phyloP scores from a whole-genome alignment of 1,284 basidiomycete genomes.

The Phaffia rhodozyma region DNA sequence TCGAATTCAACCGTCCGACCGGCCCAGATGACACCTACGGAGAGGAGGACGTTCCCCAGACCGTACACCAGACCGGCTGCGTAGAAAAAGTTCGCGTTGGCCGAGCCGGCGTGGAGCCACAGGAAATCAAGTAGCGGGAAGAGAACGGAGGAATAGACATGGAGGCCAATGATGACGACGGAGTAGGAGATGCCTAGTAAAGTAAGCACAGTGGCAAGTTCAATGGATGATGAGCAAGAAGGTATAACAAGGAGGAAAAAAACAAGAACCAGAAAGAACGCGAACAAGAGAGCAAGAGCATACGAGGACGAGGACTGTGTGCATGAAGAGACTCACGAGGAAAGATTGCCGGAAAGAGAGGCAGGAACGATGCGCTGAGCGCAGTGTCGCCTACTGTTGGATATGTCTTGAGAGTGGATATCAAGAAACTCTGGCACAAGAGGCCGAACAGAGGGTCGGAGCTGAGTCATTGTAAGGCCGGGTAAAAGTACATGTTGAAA shows the following conservation, averaged over 20 bases:
- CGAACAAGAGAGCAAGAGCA: neutral
- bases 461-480: constrained; percentile 35
- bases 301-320: neutral
- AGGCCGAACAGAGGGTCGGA: constrained; percentile 73
- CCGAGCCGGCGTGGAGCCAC: constrained; percentile 84
- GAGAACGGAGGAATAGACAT: constrained; percentile 72
- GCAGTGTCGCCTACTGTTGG: constrained; percentile 80
- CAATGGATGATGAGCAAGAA: neutral
- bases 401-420: constrained; percentile 82
- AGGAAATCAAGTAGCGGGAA: constrained; percentile 84
- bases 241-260: neutral
- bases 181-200: constrained; percentile 69
- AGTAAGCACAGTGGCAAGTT: neutral
- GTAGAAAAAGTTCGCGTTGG: constrained; percentile 98
- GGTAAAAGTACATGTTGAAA: no score
- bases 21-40: constrained; percentile 9
- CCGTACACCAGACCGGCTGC: constrained; percentile 90
- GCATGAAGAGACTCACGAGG: constrained; percentile 47
- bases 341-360: constrained; percentile 71
- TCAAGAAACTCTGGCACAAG: constrained; percentile 62
- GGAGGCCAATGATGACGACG: constrained; percentile 69
- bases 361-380: constrained; percentile 66
- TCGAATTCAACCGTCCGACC: constrained; percentile 5
- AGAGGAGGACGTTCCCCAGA: constrained; percentile 36
- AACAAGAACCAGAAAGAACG: neutral